Conservation (phyloP, 805 yeast genomes). For the Schizosaccharomyces lindneri region DNA sequence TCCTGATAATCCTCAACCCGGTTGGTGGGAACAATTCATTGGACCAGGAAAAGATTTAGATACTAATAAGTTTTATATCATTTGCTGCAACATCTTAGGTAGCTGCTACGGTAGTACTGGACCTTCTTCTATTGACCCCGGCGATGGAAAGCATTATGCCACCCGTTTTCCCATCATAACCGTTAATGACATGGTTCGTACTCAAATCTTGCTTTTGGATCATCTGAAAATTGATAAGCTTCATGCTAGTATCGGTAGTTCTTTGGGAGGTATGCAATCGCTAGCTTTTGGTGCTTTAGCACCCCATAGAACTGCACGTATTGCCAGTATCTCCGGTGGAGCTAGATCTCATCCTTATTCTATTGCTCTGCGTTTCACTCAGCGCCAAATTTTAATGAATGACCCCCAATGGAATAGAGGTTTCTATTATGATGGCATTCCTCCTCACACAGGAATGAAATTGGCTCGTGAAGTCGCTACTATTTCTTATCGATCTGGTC, state of each 20-base stretch:
- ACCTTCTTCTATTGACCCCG: conserved; percentile 59
- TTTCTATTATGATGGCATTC: conserved; percentile 48
- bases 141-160: conserved; percentile 41
- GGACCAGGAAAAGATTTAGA: conserved; percentile 62
- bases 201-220: conserved; percentile 49
- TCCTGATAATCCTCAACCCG: conserved; percentile 36
- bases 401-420: conserved; percentile 92
- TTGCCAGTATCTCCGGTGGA: conserved; percentile 72
- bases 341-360: conserved; percentile 86
- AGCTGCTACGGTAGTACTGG: conserved; percentile 94
- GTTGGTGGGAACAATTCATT: conserved; percentile 92
- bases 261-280: conserved; percentile 98
- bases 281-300: conserved; percentile 49
- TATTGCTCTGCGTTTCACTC: conserved; percentile 79
- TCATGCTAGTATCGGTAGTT: conserved; percentile 65
- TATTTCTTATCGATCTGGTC: conserved; percentile 81
- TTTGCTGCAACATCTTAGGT: conserved; percentile 79
- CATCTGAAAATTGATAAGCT: conserved; percentile 39
- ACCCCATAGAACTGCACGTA: conserved; percentile 33
- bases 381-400: conserved; percentile 61
- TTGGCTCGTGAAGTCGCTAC: conserved; percentile 84
- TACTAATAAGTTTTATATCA: conserved; percentile 54
- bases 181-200: conserved; percentile 73
- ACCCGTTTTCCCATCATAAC: conserved; percentile 73
- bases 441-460: conserved; percentile 90